Base-by-base conservation (phyloP, 2,329 filamentous ascomycete genomes). In the Ceratocystis colombiana region DNA sequence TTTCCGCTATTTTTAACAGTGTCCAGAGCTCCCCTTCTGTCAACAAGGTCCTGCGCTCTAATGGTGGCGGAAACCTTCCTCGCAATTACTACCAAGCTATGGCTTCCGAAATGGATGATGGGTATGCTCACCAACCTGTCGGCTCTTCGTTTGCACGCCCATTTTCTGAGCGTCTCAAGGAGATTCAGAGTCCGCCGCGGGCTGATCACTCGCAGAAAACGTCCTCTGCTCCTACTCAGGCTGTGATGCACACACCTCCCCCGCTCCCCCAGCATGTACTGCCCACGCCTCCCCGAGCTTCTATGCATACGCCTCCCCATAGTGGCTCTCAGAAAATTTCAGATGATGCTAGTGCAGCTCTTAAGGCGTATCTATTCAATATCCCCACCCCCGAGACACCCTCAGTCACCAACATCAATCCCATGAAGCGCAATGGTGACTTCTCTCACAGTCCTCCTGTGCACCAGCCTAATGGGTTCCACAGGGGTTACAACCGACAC, bases 301-400 rank as follows among this genome's bases (percentile, higher is more conserved):
- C 46, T 37, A 12, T 67, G 17, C 66, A 67, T 4, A 67, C 66
- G 44, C 62, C 62, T 65, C 66, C 66, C 17, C 55, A 46, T 41
- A 46, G 20, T 10, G 10, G 37, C 15, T 17, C 37, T 30, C 57
- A 25, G 4, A 28, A 65, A 25, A 66, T 67, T n/a, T 68, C 69
- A 25, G 73, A 73, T 37, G 75, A 77, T 66, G 72, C 74, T 22
- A 71, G 75, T 4, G 81, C 84, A 69, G 81, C 81, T 61, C 72
- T 85, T 28, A 86, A 85, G 72, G 79, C 77, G 59, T 84, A 82
- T 70, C 73, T 85, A 0, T 84, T 84, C 62, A 76, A 78, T 48
- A 25, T 67, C 30, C 64, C 64, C 6, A 64, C 61, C 15, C 64
- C 64, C 6, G 64, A 65, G 25, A 65, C 50, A 25, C 64, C 55